Evolutionary conservation across 2,329 filamentous ascomycete species (phyloP), one percentile per base, ranked within the genome.

Genomic region (Magnaporthales sp.): DNA sequence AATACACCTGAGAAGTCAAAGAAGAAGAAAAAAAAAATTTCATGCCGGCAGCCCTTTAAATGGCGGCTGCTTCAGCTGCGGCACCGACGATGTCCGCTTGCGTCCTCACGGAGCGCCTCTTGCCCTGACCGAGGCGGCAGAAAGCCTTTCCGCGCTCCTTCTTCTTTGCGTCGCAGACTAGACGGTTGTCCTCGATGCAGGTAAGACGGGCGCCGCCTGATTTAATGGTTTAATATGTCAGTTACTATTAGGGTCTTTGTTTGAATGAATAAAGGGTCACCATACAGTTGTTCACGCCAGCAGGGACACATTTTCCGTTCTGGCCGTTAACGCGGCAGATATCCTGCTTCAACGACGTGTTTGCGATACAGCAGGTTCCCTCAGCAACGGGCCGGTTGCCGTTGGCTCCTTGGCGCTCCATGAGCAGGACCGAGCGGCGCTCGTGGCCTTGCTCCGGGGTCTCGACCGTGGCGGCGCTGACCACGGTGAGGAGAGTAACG

Each of bases 341-440:
- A 68, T 78, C 76, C 69, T 78, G 74, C 74, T 78, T 78, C 60
- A 77, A 68, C 67, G 68, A 74, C 4, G 72, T 75, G 68, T 73
- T 73, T 68, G 74, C 72, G 19, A 77, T 72, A 69, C 76, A 78
- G 74, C 76, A 78, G 38, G 69, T 69, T 51, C 76, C 76, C 31
- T 61, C 71, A 31, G 76, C 74, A 13, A 76, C 74, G 15, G 76
- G 76, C 19, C 76, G 73, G 71, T 73, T 72, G 58, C 66, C 71
- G 71, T 78, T 78, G 58, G 26, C 65, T 13, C 65, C 65, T 70
- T 76, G 75, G 62, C 73, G 74, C 46, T 71, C 70, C 27, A 68
- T 67, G 64, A 75, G 66, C 64, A 68, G n/a, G 15, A 65, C 62
- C 60, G 69, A 67, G n/a, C 72, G 70, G 64, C 72, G 73, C 6